These are phyloP conservation scores for Carpinus fangiana DNA, from an alignment of 306 rosid genomes.

Conservation along the genomic window DNA sequence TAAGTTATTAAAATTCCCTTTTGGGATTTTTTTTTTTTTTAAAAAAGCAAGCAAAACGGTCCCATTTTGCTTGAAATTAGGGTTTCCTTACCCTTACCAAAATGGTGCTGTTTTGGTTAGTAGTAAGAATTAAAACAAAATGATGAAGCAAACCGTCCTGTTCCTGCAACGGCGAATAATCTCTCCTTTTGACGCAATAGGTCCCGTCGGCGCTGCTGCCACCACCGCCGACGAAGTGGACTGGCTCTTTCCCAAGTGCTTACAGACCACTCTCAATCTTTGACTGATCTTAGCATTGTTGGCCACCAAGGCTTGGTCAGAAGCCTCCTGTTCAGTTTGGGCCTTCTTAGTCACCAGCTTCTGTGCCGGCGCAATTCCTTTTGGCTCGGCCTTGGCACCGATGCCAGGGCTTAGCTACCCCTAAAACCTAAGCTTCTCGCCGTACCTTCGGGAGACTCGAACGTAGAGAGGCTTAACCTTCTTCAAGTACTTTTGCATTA, in stretches of 20 bases:
- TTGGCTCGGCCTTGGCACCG: neutral
- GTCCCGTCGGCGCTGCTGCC: slow-evolving; percentile 62
- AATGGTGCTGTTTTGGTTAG: no score
- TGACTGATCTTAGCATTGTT: slow-evolving; percentile 30
- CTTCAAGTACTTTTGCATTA: slow-evolving; percentile 74
- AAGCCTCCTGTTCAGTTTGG: slow-evolving; percentile 24
- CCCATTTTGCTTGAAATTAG: no score
- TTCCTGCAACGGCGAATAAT: slow-evolving; percentile 86
- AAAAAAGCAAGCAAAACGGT: no score
- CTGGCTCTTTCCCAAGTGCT: slow-evolving; percentile 93
- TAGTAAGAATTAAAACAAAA: no score
- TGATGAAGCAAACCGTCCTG: slow-evolving; percentile 53
- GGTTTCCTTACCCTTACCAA: no score
- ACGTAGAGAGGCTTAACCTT: slow-evolving; percentile 87
- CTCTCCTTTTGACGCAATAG: slow-evolving; percentile 55
- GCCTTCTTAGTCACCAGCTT: slow-evolving; percentile 33
- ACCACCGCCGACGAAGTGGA: slow-evolving; percentile 89
- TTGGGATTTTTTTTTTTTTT: no score
- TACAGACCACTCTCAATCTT: slow-evolving; percentile 70
- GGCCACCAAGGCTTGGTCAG: slow-evolving; percentile 22
- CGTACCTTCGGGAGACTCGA: slow-evolving; percentile 71
- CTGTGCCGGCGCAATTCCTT: neutral
- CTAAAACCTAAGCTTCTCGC: slow-evolving; percentile 57
- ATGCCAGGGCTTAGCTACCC: slow-evolving; percentile 43
- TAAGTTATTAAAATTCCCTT: no score